phyloP scores from a whole-genome alignment of 1,284 basidiomycete genomes.

The Marasmius oreades region DNA sequence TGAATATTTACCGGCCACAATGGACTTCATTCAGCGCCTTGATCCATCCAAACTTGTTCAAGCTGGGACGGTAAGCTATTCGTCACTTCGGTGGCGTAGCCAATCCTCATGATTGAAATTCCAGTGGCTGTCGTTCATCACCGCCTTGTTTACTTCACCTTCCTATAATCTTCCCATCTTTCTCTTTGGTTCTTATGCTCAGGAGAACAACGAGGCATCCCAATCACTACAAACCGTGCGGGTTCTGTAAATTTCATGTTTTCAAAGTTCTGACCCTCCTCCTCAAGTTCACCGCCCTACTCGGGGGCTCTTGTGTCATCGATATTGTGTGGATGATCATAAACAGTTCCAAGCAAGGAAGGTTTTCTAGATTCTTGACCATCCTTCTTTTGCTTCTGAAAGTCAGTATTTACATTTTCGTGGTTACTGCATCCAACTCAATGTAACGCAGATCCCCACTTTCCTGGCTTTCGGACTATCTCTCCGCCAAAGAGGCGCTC shows the following conservation, averaged over 20 bases:
- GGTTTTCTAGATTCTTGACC: slow-evolving; percentile 53
- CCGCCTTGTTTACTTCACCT: slow-evolving; percentile 34
- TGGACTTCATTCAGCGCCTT: slow-evolving; percentile 70
- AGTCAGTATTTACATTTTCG: slow-evolving; percentile 30
- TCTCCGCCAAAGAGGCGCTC: slow-evolving; percentile 60
- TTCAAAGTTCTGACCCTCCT: slow-evolving; percentile 1
- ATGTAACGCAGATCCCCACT: slow-evolving; percentile 49
- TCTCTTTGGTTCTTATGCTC: slow-evolving; percentile 68
- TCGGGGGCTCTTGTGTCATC: slow-evolving; percentile 56
- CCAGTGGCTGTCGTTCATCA: slow-evolving; percentile 54
- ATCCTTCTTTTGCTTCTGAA: slow-evolving; percentile 65
- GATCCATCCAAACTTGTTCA: slow-evolving; percentile 68
- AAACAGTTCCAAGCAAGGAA: slow-evolving; percentile 42
- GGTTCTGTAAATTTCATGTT: background rate
- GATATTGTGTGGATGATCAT: slow-evolving; percentile 70
- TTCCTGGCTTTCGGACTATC: slow-evolving; percentile 50
- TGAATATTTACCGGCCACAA: slow-evolving; percentile 22
- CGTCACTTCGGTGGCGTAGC: background rate
- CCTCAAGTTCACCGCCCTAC: slow-evolving; percentile 59
- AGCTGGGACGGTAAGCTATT: slow-evolving; percentile 51
- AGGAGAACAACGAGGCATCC: slow-evolving; percentile 61
- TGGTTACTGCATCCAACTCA: background rate
- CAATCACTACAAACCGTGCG: slow-evolving; percentile 61
- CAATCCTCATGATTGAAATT: background rate
- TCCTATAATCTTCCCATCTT: slow-evolving; percentile 65